Evolutionary conservation across 2,329 filamentous ascomycete species (phyloP), one percentile per base, ranked within the genome.

Genomic region (Xylaria sp.): DNA sequence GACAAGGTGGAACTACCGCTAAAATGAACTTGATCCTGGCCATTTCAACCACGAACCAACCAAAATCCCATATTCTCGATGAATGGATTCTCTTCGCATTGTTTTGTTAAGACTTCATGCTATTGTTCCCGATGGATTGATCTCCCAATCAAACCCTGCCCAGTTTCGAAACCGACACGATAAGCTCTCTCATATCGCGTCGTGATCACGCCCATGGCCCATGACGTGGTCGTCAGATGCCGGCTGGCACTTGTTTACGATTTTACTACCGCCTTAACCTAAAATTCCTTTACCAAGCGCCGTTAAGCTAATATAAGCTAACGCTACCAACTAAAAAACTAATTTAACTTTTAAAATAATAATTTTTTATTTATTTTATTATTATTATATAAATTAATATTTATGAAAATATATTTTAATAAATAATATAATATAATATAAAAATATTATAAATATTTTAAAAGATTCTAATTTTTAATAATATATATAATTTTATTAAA

Each of bases 21-120:
- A 55, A 46, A 43, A 20, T 58, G 20, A 52, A 39, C 33, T 57
- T 13, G 46, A 52, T n/a, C 63, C 51, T 64, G 55, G 39, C 43
- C 60, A 52, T 64, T 64, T 48, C 64, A 64, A 61, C 49, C 48
- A 23, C 25, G 15, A 59, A 46, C 39, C 49, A 62, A 62, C 59
- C 59, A 62, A 23, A 62, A 15, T 15, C 13, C 23, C 8, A 20
- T 55, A 41, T 54, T 31, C 9, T 15, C 20, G 36, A 55, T 41
- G 10, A n/a, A 25, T 63, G 41, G 23, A 20, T 41, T 36, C 60
- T n/a, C 49, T 33, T 60, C 23, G 20, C 23, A 46, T 67, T 67
- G 54, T 60, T 69, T 67, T 63, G 63, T 58, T 59, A 64, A 55
- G n/a, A 51, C 39, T 41, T 31, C 48, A 60, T 60, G 67, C 59